These are phyloP conservation scores for Leccinum fallax DNA, from an alignment of 1,284 basidiomycete species.

Conservation along the genomic window DNA sequence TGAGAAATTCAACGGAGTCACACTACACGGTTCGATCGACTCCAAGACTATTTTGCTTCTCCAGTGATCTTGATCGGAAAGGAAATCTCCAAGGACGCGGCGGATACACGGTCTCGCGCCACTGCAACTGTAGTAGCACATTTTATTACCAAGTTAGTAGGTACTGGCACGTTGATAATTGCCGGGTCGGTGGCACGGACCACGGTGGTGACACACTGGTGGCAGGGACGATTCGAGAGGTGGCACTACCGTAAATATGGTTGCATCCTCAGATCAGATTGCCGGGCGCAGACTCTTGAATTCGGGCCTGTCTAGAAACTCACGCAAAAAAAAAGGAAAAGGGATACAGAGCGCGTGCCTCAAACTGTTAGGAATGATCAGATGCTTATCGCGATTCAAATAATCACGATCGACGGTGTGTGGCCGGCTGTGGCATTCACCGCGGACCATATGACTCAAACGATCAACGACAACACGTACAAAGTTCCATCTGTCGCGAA, in stretches of 20 bases:
- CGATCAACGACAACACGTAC: constrained; percentile 37
- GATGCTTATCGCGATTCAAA: neutral
- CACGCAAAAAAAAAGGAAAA: neutral
- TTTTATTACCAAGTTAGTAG: neutral
- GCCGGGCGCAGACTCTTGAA: constrained; percentile 11
- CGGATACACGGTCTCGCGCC: neutral
- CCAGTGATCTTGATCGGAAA: neutral
- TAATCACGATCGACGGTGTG: constrained; percentile 23
- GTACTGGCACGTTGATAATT: neutral
- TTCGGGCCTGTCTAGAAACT: constrained; percentile 1
- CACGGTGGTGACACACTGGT: neutral
- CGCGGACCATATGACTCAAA: constrained; percentile 14
- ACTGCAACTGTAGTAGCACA: neutral
- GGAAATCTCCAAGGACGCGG: neutral
- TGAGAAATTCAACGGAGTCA: neutral
- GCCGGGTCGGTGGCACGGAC: neutral
- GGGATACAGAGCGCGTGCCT: neutral
- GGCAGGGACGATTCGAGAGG: constrained; percentile 2
- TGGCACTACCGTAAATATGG: constrained; percentile 1
- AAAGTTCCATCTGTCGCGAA: constrained; percentile 1
- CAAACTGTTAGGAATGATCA: constrained; percentile 8
- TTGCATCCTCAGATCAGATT: constrained; percentile 10
- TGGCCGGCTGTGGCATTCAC: neutral
- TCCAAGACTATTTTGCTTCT: neutral
- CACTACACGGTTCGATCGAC: neutral